Base-by-base conservation (phyloP, 768 basidiomycete genomes). In the Mycena belliarum region DNA sequence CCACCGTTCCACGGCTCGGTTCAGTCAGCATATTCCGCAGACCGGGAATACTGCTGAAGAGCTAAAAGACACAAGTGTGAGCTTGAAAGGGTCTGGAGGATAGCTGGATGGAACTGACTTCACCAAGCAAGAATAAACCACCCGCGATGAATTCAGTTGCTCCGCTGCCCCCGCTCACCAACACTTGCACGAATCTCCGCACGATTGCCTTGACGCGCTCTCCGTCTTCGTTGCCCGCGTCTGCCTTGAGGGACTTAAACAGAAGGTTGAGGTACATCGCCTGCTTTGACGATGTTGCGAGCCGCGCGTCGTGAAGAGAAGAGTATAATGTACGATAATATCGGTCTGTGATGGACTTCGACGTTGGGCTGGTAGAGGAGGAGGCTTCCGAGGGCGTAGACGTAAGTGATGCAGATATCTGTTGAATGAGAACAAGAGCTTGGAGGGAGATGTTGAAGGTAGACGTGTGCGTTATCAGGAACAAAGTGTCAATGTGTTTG, bases 371-470 rank as follows among this genome's bases (percentile, higher is more conserved):
- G 28, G 80, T 72, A 0, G 81, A 73, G 0, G 80, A 75, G 1
- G 77, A 68, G 14, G 77, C 61, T 9, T 78, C 68, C 16, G 75
- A 65, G 4, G 73, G 65, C 2, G 76, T 60, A 20, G 78, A 64
- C 0, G 76, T 69, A 9, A 87, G 77, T 0, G 86, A 80, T 0
- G 82, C 74, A 16, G 84, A 76, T 37, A 98, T 89, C 64, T 93
- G 94, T 68, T 90, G 89, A 57, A 98, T 90, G 7, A 98, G 81
- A 37, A 90, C 82, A 1, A 98, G 84, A 0, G 95, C 91, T 70
- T 96, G 96, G 5, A 98, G 82, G 11, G 93, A 93, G 66, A 94
- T 94, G 70, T 96, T 97, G 84, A 99, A 99, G 0, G 95, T 97
- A 9, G 93, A 95, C 9, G 84, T 90, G 72, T 98, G 96, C 3